Conservation (phyloP, 2,329 filamentous ascomycete genomes). For the Zymoseptoria tritici region DNA sequence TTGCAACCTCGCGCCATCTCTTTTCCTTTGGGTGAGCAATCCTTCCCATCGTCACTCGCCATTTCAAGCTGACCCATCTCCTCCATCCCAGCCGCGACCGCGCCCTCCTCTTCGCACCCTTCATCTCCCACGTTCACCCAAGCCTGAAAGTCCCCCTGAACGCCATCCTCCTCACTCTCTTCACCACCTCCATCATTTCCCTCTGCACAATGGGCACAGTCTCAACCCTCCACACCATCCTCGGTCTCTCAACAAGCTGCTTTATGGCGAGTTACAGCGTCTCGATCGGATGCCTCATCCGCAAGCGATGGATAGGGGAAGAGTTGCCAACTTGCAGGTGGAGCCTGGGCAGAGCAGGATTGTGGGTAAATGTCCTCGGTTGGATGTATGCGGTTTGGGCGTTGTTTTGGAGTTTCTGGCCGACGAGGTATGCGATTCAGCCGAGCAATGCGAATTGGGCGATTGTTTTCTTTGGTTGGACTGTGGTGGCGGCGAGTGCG, state of each 20-base stretch:
- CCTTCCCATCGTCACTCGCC: background rate
- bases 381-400: conserved; percentile 30
- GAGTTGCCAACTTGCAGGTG: conserved; percentile 32
- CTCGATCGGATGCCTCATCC: conserved; percentile 32
- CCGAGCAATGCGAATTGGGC: conserved; percentile 46
- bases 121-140: conserved; percentile 26
- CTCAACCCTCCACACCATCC: conserved; percentile 36
- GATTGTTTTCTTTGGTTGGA: conserved; percentile 35
- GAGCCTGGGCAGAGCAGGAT: conserved; percentile 33
- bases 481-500: conserved; percentile 3
- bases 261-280: conserved; percentile 37
- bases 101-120: conserved; percentile 33
- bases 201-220: conserved; percentile 31
- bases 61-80: conserved; percentile 16
- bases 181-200: conserved; percentile 22
- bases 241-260: conserved; percentile 35
- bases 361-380: conserved; percentile 31
- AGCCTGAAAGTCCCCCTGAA: conserved; percentile 21
- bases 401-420: conserved; percentile 38
- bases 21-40: conserved; percentile 34
- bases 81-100: conserved; percentile 26
- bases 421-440: conserved; percentile 30
- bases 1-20: conserved; percentile 34
- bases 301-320: conserved; percentile 30
- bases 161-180: conserved; percentile 24